Evolutionary conservation across 306 rosid genomes (phyloP).

Genomic region (Quercus cerris): DNA sequence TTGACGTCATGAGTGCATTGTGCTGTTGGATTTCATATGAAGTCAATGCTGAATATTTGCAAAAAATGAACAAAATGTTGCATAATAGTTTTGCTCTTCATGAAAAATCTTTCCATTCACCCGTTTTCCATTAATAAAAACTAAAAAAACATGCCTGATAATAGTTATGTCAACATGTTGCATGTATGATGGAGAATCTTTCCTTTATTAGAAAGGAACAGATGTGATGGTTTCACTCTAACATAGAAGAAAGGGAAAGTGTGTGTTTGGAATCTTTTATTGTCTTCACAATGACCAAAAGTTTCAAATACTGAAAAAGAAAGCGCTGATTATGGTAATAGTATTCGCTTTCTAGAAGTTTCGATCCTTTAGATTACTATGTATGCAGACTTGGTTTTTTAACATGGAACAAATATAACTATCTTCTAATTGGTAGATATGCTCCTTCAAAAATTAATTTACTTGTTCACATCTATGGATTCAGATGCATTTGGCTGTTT

Average conservation of each 20-base stretch:
- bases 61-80: not conserved
- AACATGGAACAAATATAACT: not conserved
- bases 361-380: not conserved
- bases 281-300: not conserved
- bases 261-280: not conserved
- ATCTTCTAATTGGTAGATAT: not conserved
- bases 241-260: not conserved
- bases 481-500: not conserved
- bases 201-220: not conserved
- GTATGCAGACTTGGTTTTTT: not conserved
- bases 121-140: too few species aligned
- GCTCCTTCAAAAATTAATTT: not conserved
- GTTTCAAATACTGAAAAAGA: not conserved
- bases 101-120: not conserved
- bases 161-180: not conserved
- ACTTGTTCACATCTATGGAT: not conserved
- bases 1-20: not conserved
- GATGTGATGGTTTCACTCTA: not conserved
- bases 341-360: not conserved
- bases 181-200: not conserved
- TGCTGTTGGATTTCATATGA: not conserved
- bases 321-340: not conserved
- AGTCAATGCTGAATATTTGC: not conserved
- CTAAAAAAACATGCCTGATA: too few species aligned
- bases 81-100: not conserved